Base-by-base conservation (phyloP, 163 green algal genomes). In the Scenedesmus sp. region DNA sequence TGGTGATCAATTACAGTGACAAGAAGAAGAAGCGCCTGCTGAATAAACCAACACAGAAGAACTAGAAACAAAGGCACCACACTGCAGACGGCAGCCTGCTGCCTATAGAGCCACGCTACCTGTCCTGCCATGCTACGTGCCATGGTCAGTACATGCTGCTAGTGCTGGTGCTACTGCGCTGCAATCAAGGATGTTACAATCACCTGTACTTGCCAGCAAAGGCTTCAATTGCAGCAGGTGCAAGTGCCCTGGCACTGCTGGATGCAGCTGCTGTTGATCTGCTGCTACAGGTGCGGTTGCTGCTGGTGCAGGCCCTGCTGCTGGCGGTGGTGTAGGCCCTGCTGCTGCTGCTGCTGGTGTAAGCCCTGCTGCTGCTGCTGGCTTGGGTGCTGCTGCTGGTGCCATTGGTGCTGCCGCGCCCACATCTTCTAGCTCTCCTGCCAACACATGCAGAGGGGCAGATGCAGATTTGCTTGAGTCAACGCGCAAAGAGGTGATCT, bases 141-240 rank as follows among this genome's bases (percentile, higher is more conserved):
- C 68, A 30, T n/a, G 15, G 20, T 10, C 43, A 65, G 44, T 22
- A 30, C 49, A 33, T 22, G 12, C 51, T 26, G 4, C 51, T 61
- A 61, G 9, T 10, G 16, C 56, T 40, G 65, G 30, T 76, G 65
- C 65, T 76, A 30, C 24, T 76, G 61, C 59, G 22, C 5, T 73
- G 61, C 61, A 37, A 12, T 40, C 7, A 76, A 33, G 18, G 7
- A 4, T 35, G 37, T 7, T 9, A 4, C 30, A 6, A 20, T 40
- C 80, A 93, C 91, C 91, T 93, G 87, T 93, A 94, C 51, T 91
- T 92, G 37, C 84, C 83, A 59, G 61, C 72, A 35, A 49, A 73
- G 9, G 30, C 87, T 33, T 85, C 83, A 49, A 76, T 10, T 26
- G 90, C 65, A n/a, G 81, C 81, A 37, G 92, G 73, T 53, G 92